Evolutionary conservation across 2,329 filamentous ascomycete species (phyloP), one percentile per base, ranked within the genome.

Genomic region (Teratosphaeria destructans): DNA sequence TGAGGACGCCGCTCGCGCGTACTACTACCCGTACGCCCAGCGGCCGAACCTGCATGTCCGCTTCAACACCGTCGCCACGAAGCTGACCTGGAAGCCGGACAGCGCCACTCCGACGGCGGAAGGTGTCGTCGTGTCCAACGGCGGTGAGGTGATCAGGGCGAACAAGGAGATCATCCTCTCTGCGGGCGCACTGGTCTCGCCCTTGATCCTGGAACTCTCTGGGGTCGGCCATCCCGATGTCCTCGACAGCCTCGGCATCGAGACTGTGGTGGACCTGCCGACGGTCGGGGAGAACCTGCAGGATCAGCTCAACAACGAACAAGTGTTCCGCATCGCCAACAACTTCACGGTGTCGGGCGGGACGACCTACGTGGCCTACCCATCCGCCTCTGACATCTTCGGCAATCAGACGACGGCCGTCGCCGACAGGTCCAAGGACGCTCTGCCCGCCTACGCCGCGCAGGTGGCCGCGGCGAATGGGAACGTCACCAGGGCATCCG

Each of bases 141-240:
- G 43, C 19, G 43, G 6, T 49, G n/a, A 49, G 19, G n/a, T 49
- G 16, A 49, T 49, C n/a, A 5, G 10, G 19, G 43, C 43, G 5
- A 11, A 49, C 43, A 49, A 49, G 43, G 63, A 65, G 39, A 59
- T 65, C 27, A 61, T 65, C 32, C 29, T 63, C 4, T 63, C 61
- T 8, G 62, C 57, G 1, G 61, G 61, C 23, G 52, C 57, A 3
- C 60, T 65, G 55, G 56, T 79, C 67, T 83, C 80, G 14, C 85
- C 79, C 4, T 82, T 81, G 68, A 72, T 84, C 14, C 78, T 82
- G 23, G 84, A 87, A 62, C 74, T 86, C 1, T 86, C 83, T 0
- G 84, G 85, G 0, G 76, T 87, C 32, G 85, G 85, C 3, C 73
- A 76, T 55, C 71, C 73, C 1, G 65, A 73, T 1, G 65, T 84